These are phyloP conservation scores for Fusarium tricinctum DNA, from an alignment of 2,329 filamentous ascomycete genomes.

Conservation along the genomic window DNA sequence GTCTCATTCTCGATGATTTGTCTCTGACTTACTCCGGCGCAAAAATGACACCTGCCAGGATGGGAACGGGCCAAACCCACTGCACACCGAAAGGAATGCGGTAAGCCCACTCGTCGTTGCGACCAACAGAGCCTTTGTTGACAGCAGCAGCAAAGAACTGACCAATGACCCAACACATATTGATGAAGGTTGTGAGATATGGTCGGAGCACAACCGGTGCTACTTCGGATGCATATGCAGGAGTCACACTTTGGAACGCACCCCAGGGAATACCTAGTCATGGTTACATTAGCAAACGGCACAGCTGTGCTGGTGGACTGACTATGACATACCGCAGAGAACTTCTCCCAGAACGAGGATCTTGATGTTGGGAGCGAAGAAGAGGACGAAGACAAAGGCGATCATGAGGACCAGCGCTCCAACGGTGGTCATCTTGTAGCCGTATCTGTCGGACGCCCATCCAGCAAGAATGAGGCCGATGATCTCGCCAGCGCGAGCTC, in stretches of 20 bases:
- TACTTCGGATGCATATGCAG: constrained; percentile 68
- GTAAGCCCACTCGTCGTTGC: constrained; percentile 63
- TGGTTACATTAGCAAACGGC: constrained; percentile 36
- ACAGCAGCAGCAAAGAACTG: constrained; percentile 66
- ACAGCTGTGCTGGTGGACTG: neutral
- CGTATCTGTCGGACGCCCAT: constrained; percentile 64
- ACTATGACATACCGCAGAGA: constrained; percentile 53
- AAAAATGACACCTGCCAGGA: constrained; percentile 60
- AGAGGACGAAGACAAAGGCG: constrained; percentile 66
- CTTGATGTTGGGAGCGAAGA: constrained; percentile 64
- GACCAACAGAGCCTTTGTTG: constrained; percentile 58
- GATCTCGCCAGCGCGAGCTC: constrained; percentile 67
- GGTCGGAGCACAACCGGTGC: constrained; percentile 63
- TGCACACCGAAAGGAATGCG: constrained; percentile 65
- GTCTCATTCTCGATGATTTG: rapidly evolving
- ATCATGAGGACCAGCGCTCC: constrained; percentile 62
- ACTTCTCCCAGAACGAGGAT: constrained; percentile 65
- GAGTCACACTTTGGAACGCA: constrained; percentile 65
- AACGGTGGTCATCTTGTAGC: constrained; percentile 66
- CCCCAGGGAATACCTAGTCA: constrained; percentile 65
- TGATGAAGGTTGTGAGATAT: constrained; percentile 68
- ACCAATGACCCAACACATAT: constrained; percentile 70
- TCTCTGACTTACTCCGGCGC: constrained; percentile 60
- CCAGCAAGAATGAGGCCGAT: constrained; percentile 69
- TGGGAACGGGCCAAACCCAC: constrained; percentile 66